Evolutionary conservation across 768 basidiomycete genomes (phyloP).

Genomic region (Tylopilus subfusipes): DNA sequence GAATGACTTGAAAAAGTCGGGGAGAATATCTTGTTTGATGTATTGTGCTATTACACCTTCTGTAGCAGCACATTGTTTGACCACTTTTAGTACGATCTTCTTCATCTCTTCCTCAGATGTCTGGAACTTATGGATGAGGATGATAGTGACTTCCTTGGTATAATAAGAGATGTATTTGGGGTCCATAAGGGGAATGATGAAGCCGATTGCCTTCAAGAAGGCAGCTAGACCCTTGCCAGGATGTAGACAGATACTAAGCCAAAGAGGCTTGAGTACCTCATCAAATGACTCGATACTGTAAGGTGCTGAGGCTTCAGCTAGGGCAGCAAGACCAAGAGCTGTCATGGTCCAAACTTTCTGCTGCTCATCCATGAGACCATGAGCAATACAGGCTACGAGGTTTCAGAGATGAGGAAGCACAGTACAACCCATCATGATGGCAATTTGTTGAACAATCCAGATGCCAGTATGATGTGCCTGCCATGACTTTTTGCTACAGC

Average conservation of each 20-base stretch:
- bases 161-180: constrained; percentile 99
- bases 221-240: constrained; percentile 77
- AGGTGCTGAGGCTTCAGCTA: constrained; percentile 95
- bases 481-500: constrained; percentile 99
- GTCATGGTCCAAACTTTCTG: constrained; percentile 83
- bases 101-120: constrained; percentile 99
- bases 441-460: constrained; percentile 98
- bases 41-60: constrained; percentile 96
- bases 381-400: constrained; percentile 92
- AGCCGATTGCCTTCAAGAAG: constrained; percentile 91
- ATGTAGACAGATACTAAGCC: constrained; percentile 75
- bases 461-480: constrained; percentile 99
- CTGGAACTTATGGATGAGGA: constrained; percentile 97
- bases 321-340: constrained; percentile 75
- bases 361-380: constrained; percentile 73
- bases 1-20: constrained; percentile 99
- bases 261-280: constrained; percentile 80
- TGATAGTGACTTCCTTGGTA: constrained; percentile 95
- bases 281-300: constrained; percentile 99
- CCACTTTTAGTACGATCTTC: constrained; percentile 98
- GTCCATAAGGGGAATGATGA: constrained; percentile 99
- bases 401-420: constrained; percentile 96
- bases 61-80: constrained; percentile 97
- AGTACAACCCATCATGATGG: constrained; percentile 99
- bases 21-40: constrained; percentile 96